phyloP scores from a whole-genome alignment of 2,329 filamentous ascomycete species.

The Colletotrichum graminicola region DNA sequence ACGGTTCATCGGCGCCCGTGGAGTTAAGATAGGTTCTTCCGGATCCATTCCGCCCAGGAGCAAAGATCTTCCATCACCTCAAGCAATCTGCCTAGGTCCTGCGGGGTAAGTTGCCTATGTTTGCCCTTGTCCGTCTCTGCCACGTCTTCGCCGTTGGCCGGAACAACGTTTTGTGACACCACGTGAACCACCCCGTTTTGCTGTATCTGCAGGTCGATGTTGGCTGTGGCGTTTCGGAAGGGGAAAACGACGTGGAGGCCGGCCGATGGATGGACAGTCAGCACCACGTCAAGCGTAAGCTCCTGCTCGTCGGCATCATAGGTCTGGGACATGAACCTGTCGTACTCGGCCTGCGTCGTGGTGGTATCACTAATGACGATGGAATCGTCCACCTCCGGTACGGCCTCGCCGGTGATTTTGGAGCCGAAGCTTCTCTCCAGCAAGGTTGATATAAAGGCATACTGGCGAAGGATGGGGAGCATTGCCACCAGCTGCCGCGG shows the following conservation, averaged over 20 bases:
- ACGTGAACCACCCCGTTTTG: constrained; percentile 71
- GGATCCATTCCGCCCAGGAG: constrained; percentile 67
- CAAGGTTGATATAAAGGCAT: constrained; percentile 76
- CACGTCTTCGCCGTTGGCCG: constrained; percentile 38
- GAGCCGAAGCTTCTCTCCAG: constrained; percentile 69
- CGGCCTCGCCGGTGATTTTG: constrained; percentile 31
- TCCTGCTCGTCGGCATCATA: constrained; percentile 33
- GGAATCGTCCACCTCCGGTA: constrained; percentile 49
- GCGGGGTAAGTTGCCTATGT: constrained; percentile 53
- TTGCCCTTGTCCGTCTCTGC: constrained; percentile 44
- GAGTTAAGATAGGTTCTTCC: constrained; percentile 46
- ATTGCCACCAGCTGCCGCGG: constrained; percentile 81
- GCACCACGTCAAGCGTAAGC: constrained; percentile 63
- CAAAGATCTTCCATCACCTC: constrained; percentile 66
- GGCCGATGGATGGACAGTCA: constrained; percentile 63
- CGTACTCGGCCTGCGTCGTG: constrained; percentile 51
- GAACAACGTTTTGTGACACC: constrained; percentile 67
- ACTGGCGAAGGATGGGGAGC: constrained; percentile 81
- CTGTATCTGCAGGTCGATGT: constrained; percentile 69
- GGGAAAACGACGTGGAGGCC: constrained; percentile 67
- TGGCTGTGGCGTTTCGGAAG: constrained; percentile 61
- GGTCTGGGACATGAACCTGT: constrained; percentile 48
- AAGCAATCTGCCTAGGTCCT: constrained; percentile 59
- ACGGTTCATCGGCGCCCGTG: neutral
- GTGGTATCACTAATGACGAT: constrained; percentile 42